phyloP scores from a whole-genome alignment of 345 rosid species.

The Durio zibethinus region DNA sequence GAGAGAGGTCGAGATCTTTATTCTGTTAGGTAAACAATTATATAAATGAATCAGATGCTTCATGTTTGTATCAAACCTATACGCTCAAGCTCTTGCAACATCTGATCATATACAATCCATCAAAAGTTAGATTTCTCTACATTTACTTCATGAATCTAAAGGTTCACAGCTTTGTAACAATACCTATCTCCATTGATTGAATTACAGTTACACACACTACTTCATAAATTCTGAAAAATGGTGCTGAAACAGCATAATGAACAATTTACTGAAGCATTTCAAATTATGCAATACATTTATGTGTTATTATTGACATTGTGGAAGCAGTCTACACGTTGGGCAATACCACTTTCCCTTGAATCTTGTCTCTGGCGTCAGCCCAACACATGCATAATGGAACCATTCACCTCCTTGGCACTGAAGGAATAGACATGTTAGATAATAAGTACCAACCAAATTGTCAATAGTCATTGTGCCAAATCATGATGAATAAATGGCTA shows the following conservation, averaged over 20 bases:
- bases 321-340: constrained; percentile 77
- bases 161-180: constrained; percentile 4
- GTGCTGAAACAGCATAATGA: not conserved
- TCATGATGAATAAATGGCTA: not conserved
- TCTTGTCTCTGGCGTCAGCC: constrained; percentile 93
- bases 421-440: constrained; percentile 10
- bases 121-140: too few relatives aligned
- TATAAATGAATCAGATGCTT: not conserved
- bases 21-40: not conserved
- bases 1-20: not conserved
- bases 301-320: constrained; percentile 43
- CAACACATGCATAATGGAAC: constrained; percentile 98
- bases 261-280: not conserved
- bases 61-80: not conserved
- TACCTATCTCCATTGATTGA: constrained; percentile 15
- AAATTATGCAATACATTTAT: not conserved
- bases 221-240: not conserved
- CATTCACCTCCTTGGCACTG: constrained; percentile 99
- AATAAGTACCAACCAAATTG: not conserved
- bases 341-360: constrained; percentile 99
- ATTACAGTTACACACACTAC: constrained; percentile 2
- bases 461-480: not conserved
- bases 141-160: not conserved
- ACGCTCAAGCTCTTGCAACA: not conserved
- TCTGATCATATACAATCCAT: too few relatives aligned